Evolutionary conservation across 169 alveolate genomes (phyloP), one percentile per base, ranked within the genome.

Genomic region (Miamiensis avidus): DNA sequence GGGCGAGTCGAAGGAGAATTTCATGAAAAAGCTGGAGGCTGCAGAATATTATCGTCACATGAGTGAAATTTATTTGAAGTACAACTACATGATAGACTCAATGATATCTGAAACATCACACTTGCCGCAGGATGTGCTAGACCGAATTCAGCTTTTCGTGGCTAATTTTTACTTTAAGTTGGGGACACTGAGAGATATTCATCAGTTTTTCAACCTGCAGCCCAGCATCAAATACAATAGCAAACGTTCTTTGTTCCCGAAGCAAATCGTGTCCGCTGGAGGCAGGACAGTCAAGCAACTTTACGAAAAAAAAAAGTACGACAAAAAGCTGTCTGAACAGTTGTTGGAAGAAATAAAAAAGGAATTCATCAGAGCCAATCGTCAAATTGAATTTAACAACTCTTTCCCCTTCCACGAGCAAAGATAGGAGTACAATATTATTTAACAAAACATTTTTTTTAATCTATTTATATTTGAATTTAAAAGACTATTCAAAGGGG

Each of bases 331-430:
- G 0, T 69, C 89, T 30, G 49, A 77, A 16, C 65, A 49, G 25
- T 49, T 91, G 0, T 65, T 83, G 16, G 85, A 89, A 73, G 93
- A 91, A 78, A 78, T 91, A 28, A 91, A 89, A 31, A 75, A 84
- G 29, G 88, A 87, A 28, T 91, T 82, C 72, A 64, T 77, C 0
- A 79, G 91, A 29, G 86, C 92, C 1, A 92, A 91, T 81, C 88
- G 85, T 73, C 77, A 91, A 78, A 87, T 89, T 11, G 77, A 34
- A 49, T 91, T 89, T 64, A 90, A 87, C 65, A 79, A 81, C 25
- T 73, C 82, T 34, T 86, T 91, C 15, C 95, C 95, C 6, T 91
- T 64, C 78, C 84, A 88, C 28, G 92, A 89, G 32, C 93, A 91
- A 32, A 88, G 87, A 72, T 75, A 89, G 76, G 77, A 83, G 69